Base-by-base conservation (phyloP, 2,329 filamentous ascomycete genomes). In the Fusarium protoensiforme region DNA sequence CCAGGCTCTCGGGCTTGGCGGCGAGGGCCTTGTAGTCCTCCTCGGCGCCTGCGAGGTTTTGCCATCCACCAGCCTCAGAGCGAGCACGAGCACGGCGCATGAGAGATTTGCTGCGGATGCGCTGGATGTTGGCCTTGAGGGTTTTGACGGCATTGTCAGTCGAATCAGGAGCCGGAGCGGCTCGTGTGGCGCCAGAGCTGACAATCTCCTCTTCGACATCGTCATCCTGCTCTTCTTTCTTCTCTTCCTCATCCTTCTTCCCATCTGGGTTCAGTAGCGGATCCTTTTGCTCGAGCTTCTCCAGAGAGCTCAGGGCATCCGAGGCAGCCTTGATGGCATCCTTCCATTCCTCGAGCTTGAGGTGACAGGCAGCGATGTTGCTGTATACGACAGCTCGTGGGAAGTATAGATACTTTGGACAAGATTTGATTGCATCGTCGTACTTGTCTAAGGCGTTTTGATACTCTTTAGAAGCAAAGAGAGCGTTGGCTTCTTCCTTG, bases 321-420 rank as follows among this genome's bases (percentile, higher is more conserved):
- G 91, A 93, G 1, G 95, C 95, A 11, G 90, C 88, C 57, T 92
- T 91, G 48, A 95, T 88, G 11, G 94, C 94, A 33, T 94, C 91
- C 75, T 95, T 94, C 94, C 95, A 98, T 69, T 96, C 92, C 69
- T 91, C 87, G 4, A 97, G 86, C 80, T 97, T 97, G 63, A 98
- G 82, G 77, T 98, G 91, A 80, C 95, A 98, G 11, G 95, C 96
- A 2, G 96, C 90, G 74, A 98, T 92, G 84, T 98, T 98, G 80
- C 93, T 95, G 67, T 92, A 91, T 7, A 98, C 87, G 11, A 98
- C 94, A 29, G 95, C 94, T 71, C 96, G 87, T 76, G 98, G 94
- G 83, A 94, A 98, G 80, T 96, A 91, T 29, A 97, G 89, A 80
- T 97, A 97, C 73, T 90, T 92, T 2, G 96, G 96, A 78, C 94